A percentile compares a stretch with the other conserved stretches of the same genome.
These are phyloP conservation scores for Canariomyces notabilis DNA, from an alignment of 2,329 filamentous ascomycete species.

Conservation along the genomic window DNA sequence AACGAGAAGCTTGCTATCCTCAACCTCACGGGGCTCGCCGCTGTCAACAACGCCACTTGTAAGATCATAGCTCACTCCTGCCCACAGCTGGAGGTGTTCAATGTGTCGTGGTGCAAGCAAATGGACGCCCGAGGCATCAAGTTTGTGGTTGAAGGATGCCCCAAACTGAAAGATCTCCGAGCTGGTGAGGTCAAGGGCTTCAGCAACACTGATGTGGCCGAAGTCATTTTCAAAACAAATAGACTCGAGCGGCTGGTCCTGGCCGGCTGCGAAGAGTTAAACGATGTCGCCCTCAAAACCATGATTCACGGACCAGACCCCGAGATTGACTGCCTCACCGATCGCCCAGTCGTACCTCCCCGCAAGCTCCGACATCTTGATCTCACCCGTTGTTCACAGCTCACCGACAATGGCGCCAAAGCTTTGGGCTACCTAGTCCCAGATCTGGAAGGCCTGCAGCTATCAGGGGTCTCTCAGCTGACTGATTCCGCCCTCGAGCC, in stretches of 20 bases:
- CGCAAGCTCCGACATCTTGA: constrained; percentile 80
- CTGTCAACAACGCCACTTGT: constrained; percentile 79
- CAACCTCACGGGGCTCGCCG: constrained; percentile 76
- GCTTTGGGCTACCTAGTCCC: constrained; percentile 70
- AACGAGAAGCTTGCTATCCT: constrained; percentile 77
- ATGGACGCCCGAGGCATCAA: constrained; percentile 73
- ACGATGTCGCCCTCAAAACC: constrained; percentile 64
- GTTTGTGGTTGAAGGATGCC: constrained; percentile 67
- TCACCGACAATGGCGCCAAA: constrained; percentile 70
- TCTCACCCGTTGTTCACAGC: constrained; percentile 67
- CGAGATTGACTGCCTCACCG: constrained; percentile 75
- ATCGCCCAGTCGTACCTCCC: constrained; percentile 67
- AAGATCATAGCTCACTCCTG: constrained; percentile 80
- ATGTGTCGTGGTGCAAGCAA: constrained; percentile 89
- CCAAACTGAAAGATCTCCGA: constrained; percentile 69
- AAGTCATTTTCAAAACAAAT: constrained; percentile 73
- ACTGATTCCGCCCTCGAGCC: constrained; percentile 68
- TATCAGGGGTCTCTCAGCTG: constrained; percentile 71
- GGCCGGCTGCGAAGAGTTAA: constrained; percentile 73
- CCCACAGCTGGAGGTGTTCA: constrained; percentile 73
- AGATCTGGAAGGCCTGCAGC: constrained; percentile 72
- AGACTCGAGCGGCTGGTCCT: constrained; percentile 77
- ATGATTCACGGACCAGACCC: constrained; percentile 74
- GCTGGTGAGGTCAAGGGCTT: constrained; percentile 80
- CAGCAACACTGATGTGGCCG: constrained; percentile 65